Conservation (phyloP, 2,329 filamentous ascomycete genomes). For the Colletotrichum nymphaeae region DNA sequence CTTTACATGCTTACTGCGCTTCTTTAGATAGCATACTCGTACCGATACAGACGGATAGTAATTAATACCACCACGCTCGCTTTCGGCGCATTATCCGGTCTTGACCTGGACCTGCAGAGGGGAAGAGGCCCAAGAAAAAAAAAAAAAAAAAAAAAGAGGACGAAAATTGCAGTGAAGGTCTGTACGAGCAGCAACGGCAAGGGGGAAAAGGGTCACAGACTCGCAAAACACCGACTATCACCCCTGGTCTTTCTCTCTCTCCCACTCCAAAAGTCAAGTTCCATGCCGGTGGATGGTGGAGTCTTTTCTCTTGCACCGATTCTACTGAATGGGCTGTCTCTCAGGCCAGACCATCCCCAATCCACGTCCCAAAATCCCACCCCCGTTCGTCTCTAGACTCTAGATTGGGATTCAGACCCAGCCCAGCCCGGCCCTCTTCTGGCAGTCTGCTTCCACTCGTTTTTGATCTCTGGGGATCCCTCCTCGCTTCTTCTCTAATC, state of each 20-base stretch:
- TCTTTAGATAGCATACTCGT: not conserved
- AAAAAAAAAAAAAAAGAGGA: not conserved
- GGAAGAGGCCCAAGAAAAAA: not conserved
- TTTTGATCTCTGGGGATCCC: slow-evolving; percentile 29
- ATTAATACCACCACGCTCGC: not conserved
- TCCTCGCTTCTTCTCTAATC: slow-evolving; percentile 15
- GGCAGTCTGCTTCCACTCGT: slow-evolving; percentile 1
- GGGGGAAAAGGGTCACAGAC: not conserved
- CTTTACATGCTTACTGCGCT: not conserved
- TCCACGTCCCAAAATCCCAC: slow-evolving; percentile 13
- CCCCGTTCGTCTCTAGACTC: slow-evolving; percentile 5
- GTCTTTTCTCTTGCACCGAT: not conserved
- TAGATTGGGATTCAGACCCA: slow-evolving; percentile 12
- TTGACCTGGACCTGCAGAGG: not conserved
- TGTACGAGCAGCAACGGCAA: not conserved
- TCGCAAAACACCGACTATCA: not conserved
- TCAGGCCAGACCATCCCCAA: slow-evolving; percentile 18
- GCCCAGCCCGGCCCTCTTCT: slow-evolving; percentile 9
- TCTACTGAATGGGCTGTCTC: slow-evolving; percentile 26
- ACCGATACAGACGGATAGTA: too few species aligned
- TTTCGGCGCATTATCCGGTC: slow-evolving; percentile 1
- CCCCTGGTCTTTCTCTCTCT: not conserved
- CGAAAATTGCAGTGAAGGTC: not conserved
- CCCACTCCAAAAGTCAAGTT: not conserved
- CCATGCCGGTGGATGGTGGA: slow-evolving; percentile 4